phyloP scores from a whole-genome alignment of 768 basidiomycete species.

The Pleurotus ostreatus region DNA sequence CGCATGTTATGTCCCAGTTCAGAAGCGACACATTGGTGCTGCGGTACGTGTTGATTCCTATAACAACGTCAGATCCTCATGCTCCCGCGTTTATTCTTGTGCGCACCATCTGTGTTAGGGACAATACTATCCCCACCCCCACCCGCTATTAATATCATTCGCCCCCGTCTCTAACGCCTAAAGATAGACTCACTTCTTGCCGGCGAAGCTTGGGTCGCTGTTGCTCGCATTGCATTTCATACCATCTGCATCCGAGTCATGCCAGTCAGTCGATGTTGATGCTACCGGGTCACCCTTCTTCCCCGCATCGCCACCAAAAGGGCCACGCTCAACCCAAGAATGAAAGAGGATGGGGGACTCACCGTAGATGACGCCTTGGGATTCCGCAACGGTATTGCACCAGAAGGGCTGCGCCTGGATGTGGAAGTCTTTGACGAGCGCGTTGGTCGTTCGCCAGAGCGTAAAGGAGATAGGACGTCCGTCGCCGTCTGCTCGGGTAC shows the following conservation, averaged over 20 bases:
- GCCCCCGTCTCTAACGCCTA: background rate
- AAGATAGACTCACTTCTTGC: slow-evolving; percentile 40
- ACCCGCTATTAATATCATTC: background rate
- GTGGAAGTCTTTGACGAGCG: slow-evolving; percentile 40
- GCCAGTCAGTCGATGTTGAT: too few species aligned
- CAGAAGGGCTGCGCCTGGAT: slow-evolving; percentile 58
- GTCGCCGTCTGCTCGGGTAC: slow-evolving; percentile 47
- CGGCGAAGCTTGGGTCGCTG: slow-evolving; percentile 42
- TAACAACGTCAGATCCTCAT: background rate
- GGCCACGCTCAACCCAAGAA: background rate
- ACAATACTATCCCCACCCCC: slow-evolving; percentile 34
- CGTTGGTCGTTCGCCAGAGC: slow-evolving; percentile 39
- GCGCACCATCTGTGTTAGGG: slow-evolving; percentile 55
- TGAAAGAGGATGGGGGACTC: background rate
- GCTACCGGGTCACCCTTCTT: background rate
- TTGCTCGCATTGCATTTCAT: slow-evolving; percentile 59
- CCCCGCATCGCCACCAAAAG: background rate
- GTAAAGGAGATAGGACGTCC: slow-evolving; percentile 57
- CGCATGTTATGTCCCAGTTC: slow-evolving; percentile 61
- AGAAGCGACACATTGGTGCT: slow-evolving; percentile 42
- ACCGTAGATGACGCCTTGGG: slow-evolving; percentile 31
- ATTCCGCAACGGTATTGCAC: slow-evolving; percentile 53
- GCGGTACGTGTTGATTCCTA: slow-evolving; percentile 54
- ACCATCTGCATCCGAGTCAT: slow-evolving; percentile 38
- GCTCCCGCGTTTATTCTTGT: background rate